phyloP scores from a whole-genome alignment of 2,329 filamentous ascomycete genomes.

The Orbilia brochopaga region DNA sequence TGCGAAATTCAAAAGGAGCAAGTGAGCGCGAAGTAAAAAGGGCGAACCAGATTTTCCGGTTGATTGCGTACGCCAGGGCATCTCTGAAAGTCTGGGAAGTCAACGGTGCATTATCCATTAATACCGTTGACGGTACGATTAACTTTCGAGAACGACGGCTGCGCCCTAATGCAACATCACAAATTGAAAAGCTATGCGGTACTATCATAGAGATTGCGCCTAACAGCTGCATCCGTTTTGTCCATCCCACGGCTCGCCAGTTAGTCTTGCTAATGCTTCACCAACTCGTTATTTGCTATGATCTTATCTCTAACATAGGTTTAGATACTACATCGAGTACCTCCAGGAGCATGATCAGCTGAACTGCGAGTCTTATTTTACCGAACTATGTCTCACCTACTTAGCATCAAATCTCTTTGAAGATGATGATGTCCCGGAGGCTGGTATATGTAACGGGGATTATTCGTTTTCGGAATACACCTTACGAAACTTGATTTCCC shows the following conservation, averaged over 20 bases:
- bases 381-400: background rate
- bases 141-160: background rate
- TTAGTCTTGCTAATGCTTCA: background rate
- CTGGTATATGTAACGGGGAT: background rate
- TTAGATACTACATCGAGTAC: background rate
- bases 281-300: background rate
- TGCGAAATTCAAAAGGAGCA: background rate
- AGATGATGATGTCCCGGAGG: background rate
- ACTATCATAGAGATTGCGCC: background rate
- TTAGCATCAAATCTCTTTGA: background rate
- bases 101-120: background rate
- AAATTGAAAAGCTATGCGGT: background rate
- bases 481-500: background rate
- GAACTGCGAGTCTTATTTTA: background rate
- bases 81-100: background rate
- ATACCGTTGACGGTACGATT: background rate
- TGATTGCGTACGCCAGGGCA: background rate
- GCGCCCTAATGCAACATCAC: background rate
- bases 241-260: background rate
- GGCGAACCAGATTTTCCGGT: background rate
- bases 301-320: background rate
- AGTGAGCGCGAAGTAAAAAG: background rate
- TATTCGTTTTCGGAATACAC: background rate
- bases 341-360: background rate
- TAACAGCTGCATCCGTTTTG: background rate